These are phyloP conservation scores for Candida sp. DNA, from an alignment of 1,139 yeast species.

Conservation along the genomic window DNA sequence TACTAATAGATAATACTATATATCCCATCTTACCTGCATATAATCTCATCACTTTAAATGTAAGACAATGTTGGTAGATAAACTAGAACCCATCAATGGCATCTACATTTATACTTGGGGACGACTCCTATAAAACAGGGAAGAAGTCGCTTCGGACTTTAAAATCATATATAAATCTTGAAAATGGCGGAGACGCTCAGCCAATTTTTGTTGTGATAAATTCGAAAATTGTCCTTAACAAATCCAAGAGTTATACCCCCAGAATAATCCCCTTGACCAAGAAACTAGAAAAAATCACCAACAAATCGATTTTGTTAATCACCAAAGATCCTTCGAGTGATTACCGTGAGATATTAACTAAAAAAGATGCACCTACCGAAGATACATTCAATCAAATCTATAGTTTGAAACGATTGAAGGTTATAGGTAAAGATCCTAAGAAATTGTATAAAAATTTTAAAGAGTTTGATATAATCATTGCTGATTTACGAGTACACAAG, in stretches of 20 bases:
- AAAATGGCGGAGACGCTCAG: conserved; percentile 1
- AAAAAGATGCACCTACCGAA: conserved; percentile 51
- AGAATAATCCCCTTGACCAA: conserved; percentile 62
- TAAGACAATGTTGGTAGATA: not conserved
- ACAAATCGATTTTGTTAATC: conserved; percentile 52
- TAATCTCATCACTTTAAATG: conserved; percentile 2
- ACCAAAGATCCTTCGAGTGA: conserved; percentile 67
- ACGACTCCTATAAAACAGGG: conserved; percentile 19
- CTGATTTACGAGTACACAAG: conserved; percentile 63
- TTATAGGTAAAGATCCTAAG: conserved; percentile 41
- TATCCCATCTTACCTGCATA: conserved; percentile 1
- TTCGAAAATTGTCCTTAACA: conserved; percentile 45
- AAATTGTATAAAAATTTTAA: conserved; percentile 45
- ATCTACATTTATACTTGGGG: conserved; percentile 18
- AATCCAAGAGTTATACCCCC: conserved; percentile 56
- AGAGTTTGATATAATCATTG: conserved; percentile 63
- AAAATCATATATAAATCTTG: conserved; percentile 15
- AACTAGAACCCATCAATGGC: conserved; percentile 1
- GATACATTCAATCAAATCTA: conserved; percentile 57
- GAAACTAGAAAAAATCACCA: conserved; percentile 43
- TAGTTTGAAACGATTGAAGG: conserved; percentile 53
- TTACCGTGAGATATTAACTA: conserved; percentile 45
- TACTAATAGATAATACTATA: no score
- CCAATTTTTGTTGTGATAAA: conserved; percentile 52
- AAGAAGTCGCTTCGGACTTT: conserved; percentile 15